A percentile compares a stretch with the other conserved stretches of the same genome.
Conservation (phyloP, 2,329 filamentous ascomycete genomes). For the Sphaerulina populicola region DNA sequence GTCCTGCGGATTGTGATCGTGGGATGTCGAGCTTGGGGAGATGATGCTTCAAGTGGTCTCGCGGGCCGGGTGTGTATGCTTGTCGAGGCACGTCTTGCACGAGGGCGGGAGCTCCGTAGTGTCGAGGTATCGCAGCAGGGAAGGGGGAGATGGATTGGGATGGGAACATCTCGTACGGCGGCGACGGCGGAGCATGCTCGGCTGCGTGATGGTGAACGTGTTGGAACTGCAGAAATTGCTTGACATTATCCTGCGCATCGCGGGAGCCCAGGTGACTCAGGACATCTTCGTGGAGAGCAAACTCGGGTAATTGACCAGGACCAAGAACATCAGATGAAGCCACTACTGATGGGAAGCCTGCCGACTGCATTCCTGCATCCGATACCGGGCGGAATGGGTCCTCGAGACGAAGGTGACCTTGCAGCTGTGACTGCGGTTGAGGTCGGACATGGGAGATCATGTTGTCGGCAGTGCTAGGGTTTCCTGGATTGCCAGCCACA, state of each 20-base stretch:
- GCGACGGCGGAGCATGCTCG: slow-evolving; percentile 56
- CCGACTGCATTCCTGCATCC: slow-evolving; percentile 42
- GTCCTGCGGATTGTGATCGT: slow-evolving; percentile 32
- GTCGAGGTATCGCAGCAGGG: slow-evolving; percentile 20
- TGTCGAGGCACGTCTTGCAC: slow-evolving; percentile 32
- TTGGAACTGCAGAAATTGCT: slow-evolving; percentile 84
- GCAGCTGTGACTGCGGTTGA: slow-evolving; percentile 30
- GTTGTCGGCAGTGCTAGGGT: slow-evolving; percentile 55
- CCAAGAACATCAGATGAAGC: slow-evolving; percentile 88
- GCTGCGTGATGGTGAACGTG: slow-evolving; percentile 47
- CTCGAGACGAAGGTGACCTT: slow-evolving; percentile 13
- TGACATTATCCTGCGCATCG: slow-evolving; percentile 86
- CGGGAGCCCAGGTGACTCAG: slow-evolving; percentile 61
- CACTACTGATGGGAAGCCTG: slow-evolving; percentile 59
- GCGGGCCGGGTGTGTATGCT: slow-evolving; percentile 37
- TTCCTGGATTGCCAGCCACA: slow-evolving; percentile 70
- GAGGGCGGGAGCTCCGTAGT: slow-evolving; percentile 24
- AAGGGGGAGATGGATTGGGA: slow-evolving; percentile 24
- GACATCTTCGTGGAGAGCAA: slow-evolving; percentile 62
- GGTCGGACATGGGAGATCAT: slow-evolving; percentile 41
- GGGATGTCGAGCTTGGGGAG: slow-evolving; percentile 53
- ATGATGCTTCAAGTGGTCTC: slow-evolving; percentile 45
- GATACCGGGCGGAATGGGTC: slow-evolving; percentile 55
- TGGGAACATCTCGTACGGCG: slow-evolving; percentile 39
- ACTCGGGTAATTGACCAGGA: slow-evolving; percentile 54